Evolutionary conservation across 208 protist species (phyloP).

Genomic region (Trypanosoma cruzi): DNA sequence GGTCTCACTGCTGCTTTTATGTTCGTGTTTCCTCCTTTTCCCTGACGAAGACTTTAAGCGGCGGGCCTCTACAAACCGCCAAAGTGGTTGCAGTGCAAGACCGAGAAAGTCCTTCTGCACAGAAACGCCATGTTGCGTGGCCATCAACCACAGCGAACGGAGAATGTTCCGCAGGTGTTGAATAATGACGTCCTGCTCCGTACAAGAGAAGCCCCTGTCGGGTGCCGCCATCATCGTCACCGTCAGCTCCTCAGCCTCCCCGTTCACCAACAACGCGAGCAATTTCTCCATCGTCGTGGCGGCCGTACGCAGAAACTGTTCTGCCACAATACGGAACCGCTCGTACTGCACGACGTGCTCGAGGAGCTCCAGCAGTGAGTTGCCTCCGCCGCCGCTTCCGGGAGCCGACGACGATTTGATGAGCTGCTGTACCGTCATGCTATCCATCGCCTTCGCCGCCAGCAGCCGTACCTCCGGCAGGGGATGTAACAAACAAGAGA

Average conservation of each 20-base stretch:
- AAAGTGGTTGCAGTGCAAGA: constrained; percentile 25
- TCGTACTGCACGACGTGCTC: constrained; percentile 48
- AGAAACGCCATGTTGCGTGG: constrained; percentile 7
- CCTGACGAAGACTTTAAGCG: background rate
- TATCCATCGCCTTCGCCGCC: constrained; percentile 45
- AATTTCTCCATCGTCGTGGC: constrained; percentile 23
- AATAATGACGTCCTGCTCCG: constrained; percentile 9
- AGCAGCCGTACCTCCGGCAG: constrained; percentile 60
- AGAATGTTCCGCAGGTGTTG: constrained; percentile 26
- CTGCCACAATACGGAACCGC: constrained; percentile 18
- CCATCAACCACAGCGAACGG: constrained; percentile 34
- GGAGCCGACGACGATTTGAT: constrained; percentile 23
- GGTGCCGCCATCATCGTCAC: background rate
- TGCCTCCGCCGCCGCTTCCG: constrained; percentile 12
- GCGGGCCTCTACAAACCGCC: constrained; percentile 12
- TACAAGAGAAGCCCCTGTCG: background rate
- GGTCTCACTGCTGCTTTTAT: background rate
- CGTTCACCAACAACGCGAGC: background rate
- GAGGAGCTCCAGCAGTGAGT: constrained; percentile 57
- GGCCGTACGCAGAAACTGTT: constrained; percentile 24
- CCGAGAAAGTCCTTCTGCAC: constrained; percentile 27
- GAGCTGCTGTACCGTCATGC: constrained; percentile 54
- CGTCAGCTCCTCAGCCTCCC: constrained; percentile 20
- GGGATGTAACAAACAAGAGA: constrained; percentile 81
- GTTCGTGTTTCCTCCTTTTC: constrained; percentile 2